Evolutionary conservation across 148 eudicot species (phyloP).

Genomic region (Selenicereus undatus): DNA sequence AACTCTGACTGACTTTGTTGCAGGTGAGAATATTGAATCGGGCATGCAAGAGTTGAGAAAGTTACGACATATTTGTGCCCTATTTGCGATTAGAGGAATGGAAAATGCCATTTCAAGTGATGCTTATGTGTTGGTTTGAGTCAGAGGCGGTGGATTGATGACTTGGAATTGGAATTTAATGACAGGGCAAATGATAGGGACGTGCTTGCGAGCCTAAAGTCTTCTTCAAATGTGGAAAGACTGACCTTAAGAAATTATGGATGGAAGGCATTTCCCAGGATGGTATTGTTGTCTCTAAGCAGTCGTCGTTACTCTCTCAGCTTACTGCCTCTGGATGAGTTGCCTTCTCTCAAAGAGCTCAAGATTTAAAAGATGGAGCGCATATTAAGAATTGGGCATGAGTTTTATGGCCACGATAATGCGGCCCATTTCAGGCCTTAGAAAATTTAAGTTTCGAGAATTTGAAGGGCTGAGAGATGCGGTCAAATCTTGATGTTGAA

Average conservation of each 20-base stretch:
- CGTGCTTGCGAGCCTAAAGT: background rate
- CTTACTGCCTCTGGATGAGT: background rate
- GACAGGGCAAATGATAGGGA: background rate
- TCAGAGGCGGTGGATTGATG: background rate
- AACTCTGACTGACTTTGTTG: slow-evolving; percentile 12
- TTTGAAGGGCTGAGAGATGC: background rate
- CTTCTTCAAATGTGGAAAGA: background rate
- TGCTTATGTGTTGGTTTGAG: background rate
- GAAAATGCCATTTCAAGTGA: background rate
- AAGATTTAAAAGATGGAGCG: background rate
- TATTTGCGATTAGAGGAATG: background rate
- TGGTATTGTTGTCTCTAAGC: background rate
- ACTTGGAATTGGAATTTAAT: background rate
- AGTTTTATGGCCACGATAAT: slow-evolving; percentile 3
- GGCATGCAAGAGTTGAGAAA: background rate
- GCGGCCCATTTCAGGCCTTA: background rate
- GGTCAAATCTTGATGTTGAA: background rate
- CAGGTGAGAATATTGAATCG: background rate
- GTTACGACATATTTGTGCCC: too few relatives aligned
- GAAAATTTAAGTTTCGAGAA: background rate
- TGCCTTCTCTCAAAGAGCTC: background rate
- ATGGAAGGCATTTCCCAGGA: background rate
- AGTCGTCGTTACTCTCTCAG: background rate
- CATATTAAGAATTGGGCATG: background rate
- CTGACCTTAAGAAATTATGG: background rate